These are phyloP conservation scores for Magnusiomyces ingens DNA, from an alignment of 1,139 yeast species.

Conservation along the genomic window DNA sequence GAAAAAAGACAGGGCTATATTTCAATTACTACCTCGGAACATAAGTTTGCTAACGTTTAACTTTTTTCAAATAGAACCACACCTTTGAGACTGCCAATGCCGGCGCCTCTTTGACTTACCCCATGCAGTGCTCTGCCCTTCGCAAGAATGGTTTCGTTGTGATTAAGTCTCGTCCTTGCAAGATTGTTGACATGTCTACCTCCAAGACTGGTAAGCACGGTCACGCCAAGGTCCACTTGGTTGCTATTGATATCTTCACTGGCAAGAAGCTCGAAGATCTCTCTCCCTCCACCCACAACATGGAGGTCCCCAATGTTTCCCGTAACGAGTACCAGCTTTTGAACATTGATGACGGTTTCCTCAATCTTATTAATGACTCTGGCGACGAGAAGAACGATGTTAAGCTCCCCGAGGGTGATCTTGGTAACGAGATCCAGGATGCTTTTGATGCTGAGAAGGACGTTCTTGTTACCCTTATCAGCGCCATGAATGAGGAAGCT, in stretches of 20 bases:
- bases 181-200: constrained; percentile 99
- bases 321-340: constrained; percentile 96
- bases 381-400: constrained; percentile 98
- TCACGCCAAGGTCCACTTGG: constrained; percentile 99
- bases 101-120: constrained; percentile 98
- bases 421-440: constrained; percentile 84
- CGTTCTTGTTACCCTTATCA: constrained; percentile 35
- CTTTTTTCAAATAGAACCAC: constrained; percentile 45
- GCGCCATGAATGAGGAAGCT: constrained; percentile 64
- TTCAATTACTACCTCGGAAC: constrained; percentile 6
- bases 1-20: background rate
- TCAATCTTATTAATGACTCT: constrained; percentile 76
- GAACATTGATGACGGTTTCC: constrained; percentile 97
- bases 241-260: constrained; percentile 97
- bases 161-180: constrained; percentile 99
- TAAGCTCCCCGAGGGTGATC: constrained; percentile 95
- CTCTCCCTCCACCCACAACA: constrained; percentile 99
- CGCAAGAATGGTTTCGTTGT: constrained; percentile 99
- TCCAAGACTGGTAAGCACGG: constrained; percentile 99
- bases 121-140: constrained; percentile 99
- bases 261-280: constrained; percentile 99
- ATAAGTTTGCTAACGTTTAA: constrained; percentile 7
- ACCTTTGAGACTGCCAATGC: constrained; percentile 97
- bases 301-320: constrained; percentile 97
- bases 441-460: constrained; percentile 98